Evolutionary conservation across 345 rosid genomes (phyloP), one percentile per base, ranked within the genome.

Genomic region (Lepidium aucheri): DNA sequence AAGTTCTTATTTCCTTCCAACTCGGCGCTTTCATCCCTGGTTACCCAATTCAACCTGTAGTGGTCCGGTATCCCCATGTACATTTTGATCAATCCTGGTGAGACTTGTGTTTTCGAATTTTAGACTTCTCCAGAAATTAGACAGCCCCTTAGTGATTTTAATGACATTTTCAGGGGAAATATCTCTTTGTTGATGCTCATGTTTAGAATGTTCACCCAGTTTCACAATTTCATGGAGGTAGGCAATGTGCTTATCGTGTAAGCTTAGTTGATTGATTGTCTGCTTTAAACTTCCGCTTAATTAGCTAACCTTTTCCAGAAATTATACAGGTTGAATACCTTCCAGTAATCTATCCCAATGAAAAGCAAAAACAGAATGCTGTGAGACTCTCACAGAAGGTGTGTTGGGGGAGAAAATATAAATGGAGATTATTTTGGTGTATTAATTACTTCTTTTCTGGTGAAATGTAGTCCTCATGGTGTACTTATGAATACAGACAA

Each of bases 1-100:
- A 62, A 79, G 85, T 69, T 67, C 59, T 94, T 53, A 85, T 90
- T 54, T 86, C 97, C 11, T 94, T 94, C 68, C 97, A 94, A 84
- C 96, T 90, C 3, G 99, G 99, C 39, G 99, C 99, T 50, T 94
- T 94, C 76, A 83, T 94, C 67, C 95, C 97, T 55, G 80, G 90
- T 53, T 83, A 64, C 45, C 88, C 96, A 5, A 82, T 94, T 68
- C 97, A 94, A 80, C 99, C 97, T 59, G 82, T 94, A 6, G 61
- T 94, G 24, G 90, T 94, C 24, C 97, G 89, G 20, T 94, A 90
- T 83, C 99, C 99, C 14, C 92, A 88, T 82, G 85, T 94, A 42
- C 99, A 94, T 79, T 94, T 94, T 46, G 99, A 94, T 70, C 99
- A 94, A 75, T 94, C 97, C 39, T 94, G 99, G 99, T 94, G 78